Evolutionary conservation across 2,329 filamentous ascomycete genomes (phyloP).

Genomic region (Ophiostoma novo-ulmi): DNA sequence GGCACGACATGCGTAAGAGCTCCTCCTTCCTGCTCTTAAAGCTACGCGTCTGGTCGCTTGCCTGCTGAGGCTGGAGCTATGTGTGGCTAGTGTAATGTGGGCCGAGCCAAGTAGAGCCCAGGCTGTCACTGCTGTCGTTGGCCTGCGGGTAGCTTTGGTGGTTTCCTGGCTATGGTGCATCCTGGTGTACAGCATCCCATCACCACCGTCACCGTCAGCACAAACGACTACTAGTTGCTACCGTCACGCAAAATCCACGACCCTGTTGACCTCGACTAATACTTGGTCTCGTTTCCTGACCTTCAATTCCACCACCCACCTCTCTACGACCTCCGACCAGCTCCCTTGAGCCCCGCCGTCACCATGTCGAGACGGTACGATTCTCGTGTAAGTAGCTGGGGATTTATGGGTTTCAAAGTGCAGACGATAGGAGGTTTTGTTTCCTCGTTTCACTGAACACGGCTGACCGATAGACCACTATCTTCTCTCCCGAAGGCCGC

Average conservation of each 20-base stretch:
- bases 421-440: background rate
- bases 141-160: conserved; percentile 12
- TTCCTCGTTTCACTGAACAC: background rate
- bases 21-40: background rate
- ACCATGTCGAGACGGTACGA: conserved; percentile 94
- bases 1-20: background rate
- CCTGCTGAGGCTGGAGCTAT: conserved; percentile 41
- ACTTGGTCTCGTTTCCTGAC: background rate
- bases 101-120: background rate
- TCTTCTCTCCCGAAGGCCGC: conserved; percentile 98
- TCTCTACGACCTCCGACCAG: background rate
- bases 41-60: conserved; percentile 32
- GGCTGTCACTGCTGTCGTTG: conserved; percentile 20
- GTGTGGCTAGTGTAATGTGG: conserved; percentile 11
- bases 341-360: conserved; percentile 6
- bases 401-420: background rate
- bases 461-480: conserved; percentile 68
- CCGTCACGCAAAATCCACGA: background rate
- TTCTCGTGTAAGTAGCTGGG: conserved; percentile 67
- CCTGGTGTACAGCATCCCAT: background rate
- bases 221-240: background rate
- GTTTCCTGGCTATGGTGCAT: background rate
- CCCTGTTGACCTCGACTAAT: background rate
- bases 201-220: conserved; percentile 7
- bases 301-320: background rate